phyloP scores from a whole-genome alignment of 1,139 yeast genomes.

The Candida tropicalis region DNA sequence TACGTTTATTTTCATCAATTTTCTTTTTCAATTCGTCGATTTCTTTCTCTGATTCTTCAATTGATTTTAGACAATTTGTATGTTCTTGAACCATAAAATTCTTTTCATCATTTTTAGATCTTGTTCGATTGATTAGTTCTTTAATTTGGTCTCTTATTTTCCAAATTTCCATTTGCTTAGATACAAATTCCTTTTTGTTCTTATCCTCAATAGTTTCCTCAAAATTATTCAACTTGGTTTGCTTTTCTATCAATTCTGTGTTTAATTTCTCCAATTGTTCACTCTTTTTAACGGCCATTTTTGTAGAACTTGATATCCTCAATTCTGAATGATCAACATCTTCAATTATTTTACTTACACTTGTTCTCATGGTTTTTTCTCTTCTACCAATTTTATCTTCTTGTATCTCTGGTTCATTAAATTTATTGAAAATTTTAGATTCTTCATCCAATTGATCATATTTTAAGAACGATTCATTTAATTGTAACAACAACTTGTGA shows the following conservation, averaged over 20 bases:
- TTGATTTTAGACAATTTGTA: slow-evolving; percentile 58
- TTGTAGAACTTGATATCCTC: slow-evolving; percentile 44
- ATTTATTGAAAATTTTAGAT: slow-evolving; percentile 25
- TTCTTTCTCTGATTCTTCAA: slow-evolving; percentile 51
- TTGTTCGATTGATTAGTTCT: slow-evolving; percentile 35
- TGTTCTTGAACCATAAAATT: slow-evolving; percentile 70
- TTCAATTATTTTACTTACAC: slow-evolving; percentile 29
- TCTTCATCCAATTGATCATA: slow-evolving; percentile 32
- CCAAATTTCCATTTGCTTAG: slow-evolving; percentile 42
- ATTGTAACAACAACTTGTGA: slow-evolving; percentile 39
- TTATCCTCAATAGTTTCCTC: slow-evolving; percentile 18
- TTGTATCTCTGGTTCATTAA: slow-evolving; percentile 27
- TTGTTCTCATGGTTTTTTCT: slow-evolving; percentile 30
- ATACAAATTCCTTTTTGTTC: slow-evolving; percentile 20
- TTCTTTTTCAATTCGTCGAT: slow-evolving; percentile 33
- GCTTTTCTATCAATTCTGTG: slow-evolving; percentile 23
- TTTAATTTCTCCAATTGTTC: slow-evolving; percentile 33
- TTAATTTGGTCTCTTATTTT: slow-evolving; percentile 40
- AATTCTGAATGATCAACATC: slow-evolving; percentile 43
- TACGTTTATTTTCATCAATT: slow-evolving; percentile 32
- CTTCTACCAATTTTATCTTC: slow-evolving; percentile 34
- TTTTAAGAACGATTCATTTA: slow-evolving; percentile 33
- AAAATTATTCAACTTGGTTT: slow-evolving; percentile 19
- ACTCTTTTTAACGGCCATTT: slow-evolving; percentile 36
- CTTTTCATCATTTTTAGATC: slow-evolving; percentile 53